Evolutionary conservation across 768 basidiomycete species (phyloP), one percentile per base, ranked within the genome.

Genomic region (Mycena vulgaris): DNA sequence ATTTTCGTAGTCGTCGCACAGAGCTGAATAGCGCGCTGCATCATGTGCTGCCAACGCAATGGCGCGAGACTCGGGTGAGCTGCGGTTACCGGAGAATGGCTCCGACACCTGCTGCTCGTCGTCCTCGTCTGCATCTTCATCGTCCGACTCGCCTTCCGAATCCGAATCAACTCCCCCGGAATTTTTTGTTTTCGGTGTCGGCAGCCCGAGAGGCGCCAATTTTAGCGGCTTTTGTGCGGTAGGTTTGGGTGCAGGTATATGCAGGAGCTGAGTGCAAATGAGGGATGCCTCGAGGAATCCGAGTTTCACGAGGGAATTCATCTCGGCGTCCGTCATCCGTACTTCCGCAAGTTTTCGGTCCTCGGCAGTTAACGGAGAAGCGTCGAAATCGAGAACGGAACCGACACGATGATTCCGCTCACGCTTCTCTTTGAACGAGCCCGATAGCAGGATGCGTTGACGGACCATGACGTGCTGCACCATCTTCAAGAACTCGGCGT

Each of bases 371-470:
- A 73, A 58, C 2, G 68, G 68, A 19, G 67, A 30, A 19, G 64
- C 39, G n/a, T 75, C 68, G 35, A 63, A 62, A 52, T 75, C 72
- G 21, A 75, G 70, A 10, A 72, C 59, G 30, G 77, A 78, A 8
- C 75, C 77, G 47, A 67, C 37, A 1, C 63, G 48, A 13, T 68
- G 69, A 7, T 47, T 66, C 4, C 66, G 49, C 28, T 76, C 74
- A 25, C 69, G 57, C 10, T 66, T 71, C 5, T 49, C 53, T 10
- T 63, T 68, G 65, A 75, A 56, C 11, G 59, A 31, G 2, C 73
- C 76, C 0, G 75, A 74, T 16, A 78, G 73, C 19, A 79, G 76
- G 39, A 79, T 73, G 0, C 68, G 61, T 45, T 79, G 78, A 7
- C 76, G 61, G 1, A 77, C 64, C n/a, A n/a, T n/a, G n/a, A n/a